Evolutionary conservation across 2,329 filamentous ascomycete genomes (phyloP).

Genomic region (Periconia sp.): DNA sequence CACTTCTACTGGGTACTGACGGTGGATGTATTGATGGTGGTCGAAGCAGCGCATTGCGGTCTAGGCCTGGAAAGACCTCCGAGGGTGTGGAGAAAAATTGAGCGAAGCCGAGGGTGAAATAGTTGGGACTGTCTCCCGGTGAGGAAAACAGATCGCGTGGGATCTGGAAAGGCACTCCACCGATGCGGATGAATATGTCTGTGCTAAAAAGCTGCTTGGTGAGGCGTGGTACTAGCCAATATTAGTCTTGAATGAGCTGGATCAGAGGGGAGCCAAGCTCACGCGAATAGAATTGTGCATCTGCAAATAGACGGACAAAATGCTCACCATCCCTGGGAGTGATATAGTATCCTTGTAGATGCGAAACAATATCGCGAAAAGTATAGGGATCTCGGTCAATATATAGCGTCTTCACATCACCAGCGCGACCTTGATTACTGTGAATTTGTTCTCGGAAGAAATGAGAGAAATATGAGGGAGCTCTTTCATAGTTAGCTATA

Average conservation of each 20-base stretch:
- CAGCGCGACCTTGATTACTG: slow-evolving; percentile 61
- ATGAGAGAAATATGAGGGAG: slow-evolving; percentile 93
- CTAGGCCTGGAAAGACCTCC: slow-evolving; percentile 83
- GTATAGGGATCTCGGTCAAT: slow-evolving; percentile 91
- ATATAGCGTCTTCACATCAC: slow-evolving; percentile 76
- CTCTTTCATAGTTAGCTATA: slow-evolving; percentile 61
- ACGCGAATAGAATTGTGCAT: slow-evolving; percentile 93
- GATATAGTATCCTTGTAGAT: slow-evolving; percentile 89
- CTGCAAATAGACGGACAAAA: slow-evolving; percentile 89
- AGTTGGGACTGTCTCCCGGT: slow-evolving; percentile 91
- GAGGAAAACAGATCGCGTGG: slow-evolving; percentile 82
- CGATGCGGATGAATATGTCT: slow-evolving; percentile 89
- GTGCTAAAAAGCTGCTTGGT: slow-evolving; percentile 90
- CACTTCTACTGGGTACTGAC: slow-evolving; percentile 75
- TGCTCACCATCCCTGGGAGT: slow-evolving; percentile 78
- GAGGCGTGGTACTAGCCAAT: slow-evolving; percentile 73
- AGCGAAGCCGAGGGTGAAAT: slow-evolving; percentile 88
- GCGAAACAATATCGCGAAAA: slow-evolving; percentile 84
- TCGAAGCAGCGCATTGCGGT: slow-evolving; percentile 75
- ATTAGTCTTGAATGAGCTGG: slow-evolving; percentile 12
- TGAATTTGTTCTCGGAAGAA: slow-evolving; percentile 86
- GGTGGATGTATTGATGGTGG: slow-evolving; percentile 86
- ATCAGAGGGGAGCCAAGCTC: slow-evolving; percentile 31
- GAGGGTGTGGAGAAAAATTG: slow-evolving; percentile 80
- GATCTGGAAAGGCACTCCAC: slow-evolving; percentile 83